A percentile compares a stretch with the other conserved stretches of the same genome.
phyloP scores from a whole-genome alignment of 2,329 filamentous ascomycete genomes.

The Xylaria sp. region DNA sequence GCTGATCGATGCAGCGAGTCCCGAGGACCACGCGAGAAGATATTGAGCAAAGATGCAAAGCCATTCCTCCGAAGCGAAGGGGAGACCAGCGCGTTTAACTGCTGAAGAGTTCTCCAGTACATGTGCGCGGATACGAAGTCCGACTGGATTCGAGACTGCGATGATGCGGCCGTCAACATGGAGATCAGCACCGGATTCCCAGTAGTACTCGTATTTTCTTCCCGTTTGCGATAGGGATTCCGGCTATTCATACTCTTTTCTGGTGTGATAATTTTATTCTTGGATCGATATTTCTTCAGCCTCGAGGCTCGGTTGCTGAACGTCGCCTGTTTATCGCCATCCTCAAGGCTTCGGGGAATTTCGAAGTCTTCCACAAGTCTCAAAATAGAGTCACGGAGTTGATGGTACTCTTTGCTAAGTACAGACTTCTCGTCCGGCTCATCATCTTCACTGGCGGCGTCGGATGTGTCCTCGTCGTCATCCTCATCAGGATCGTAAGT shows the following conservation, averaged over 20 bases:
- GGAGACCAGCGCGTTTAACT: conserved; percentile 72
- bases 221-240: conserved; percentile 65
- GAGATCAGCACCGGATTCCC: conserved; percentile 68
- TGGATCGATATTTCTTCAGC: conserved; percentile 68
- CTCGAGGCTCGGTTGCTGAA: conserved; percentile 77
- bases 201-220: conserved; percentile 44
- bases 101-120: conserved; percentile 85
- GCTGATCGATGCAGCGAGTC: conserved; percentile 76
- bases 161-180: conserved; percentile 81
- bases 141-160: conserved; percentile 79
- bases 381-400: conserved; percentile 81
- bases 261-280: conserved; percentile 66
- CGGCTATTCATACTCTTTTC: conserved; percentile 65
- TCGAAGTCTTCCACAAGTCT: conserved; percentile 86
- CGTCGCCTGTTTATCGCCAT: conserved; percentile 67
- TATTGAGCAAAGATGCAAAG: conserved; percentile 76
- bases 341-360: conserved; percentile 74
- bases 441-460: conserved; percentile 71
- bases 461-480: conserved; percentile 70
- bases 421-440: conserved; percentile 70
- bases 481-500: conserved; percentile 76
- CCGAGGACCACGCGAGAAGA: conserved; percentile 77
- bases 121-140: conserved; percentile 87
- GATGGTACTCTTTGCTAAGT: conserved; percentile 82
- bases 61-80: conserved; percentile 73